phyloP scores from a whole-genome alignment of 352 stramenopile species.

The Thalassiosira sp. region DNA sequence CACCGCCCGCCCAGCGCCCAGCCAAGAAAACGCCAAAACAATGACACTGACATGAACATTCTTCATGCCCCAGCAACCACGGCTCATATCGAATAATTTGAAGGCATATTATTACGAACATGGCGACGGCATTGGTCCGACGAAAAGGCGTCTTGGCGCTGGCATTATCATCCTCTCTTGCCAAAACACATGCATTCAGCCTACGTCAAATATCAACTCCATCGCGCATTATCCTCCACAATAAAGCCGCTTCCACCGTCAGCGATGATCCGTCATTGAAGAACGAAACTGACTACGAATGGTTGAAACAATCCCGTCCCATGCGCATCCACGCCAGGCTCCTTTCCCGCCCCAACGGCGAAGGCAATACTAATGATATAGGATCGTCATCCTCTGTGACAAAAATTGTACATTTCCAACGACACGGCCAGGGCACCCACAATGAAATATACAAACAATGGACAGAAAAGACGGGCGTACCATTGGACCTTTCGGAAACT shows the following conservation, averaged over 20 bases:
- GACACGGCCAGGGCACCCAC: constrained; percentile 51
- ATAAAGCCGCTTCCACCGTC: not conserved
- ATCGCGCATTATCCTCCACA: not conserved
- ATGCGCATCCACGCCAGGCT: constrained; percentile 30
- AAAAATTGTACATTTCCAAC: constrained; percentile 55
- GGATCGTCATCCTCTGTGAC: not conserved
- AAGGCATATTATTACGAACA: too few relatives aligned
- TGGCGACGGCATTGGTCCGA: not conserved
- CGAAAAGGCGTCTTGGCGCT: constrained; percentile 7
- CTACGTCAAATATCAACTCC: not conserved
- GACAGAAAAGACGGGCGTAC: constrained; percentile 30
- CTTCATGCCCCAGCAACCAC: too few relatives aligned
- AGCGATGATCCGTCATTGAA: constrained; percentile 22
- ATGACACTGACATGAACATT: too few relatives aligned
- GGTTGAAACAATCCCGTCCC: constrained; percentile 44
- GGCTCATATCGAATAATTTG: too few relatives aligned
- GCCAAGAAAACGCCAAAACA: too few relatives aligned
- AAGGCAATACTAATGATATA: not conserved
- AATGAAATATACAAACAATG: constrained; percentile 46
- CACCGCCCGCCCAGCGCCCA: too few relatives aligned
- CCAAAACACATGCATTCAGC: constrained; percentile 2
- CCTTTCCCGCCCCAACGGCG: not conserved
- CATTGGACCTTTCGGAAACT: constrained; percentile 38
- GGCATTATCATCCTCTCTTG: constrained; percentile 10
- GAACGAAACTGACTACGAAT: constrained; percentile 26